Conservation (phyloP, 2,329 filamentous ascomycete genomes). For the Cadophora luteo-olivacea region DNA sequence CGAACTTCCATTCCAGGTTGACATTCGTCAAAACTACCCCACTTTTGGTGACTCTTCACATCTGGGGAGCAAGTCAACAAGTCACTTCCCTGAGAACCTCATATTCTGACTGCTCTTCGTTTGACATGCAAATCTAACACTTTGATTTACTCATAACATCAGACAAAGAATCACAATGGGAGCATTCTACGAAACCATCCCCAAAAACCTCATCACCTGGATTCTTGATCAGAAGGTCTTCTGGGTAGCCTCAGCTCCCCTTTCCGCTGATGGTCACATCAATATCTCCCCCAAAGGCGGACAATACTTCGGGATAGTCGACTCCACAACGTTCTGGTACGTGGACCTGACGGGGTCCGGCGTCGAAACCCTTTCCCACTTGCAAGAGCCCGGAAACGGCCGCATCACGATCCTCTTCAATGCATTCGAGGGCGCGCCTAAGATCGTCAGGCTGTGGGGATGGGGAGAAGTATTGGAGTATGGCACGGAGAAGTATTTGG, state of each 20-base stretch:
- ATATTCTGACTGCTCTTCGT: neutral
- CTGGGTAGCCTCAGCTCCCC: slow-evolving; percentile 33
- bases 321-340: slow-evolving; percentile 33
- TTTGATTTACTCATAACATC: too few relatives aligned
- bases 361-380: slow-evolving; percentile 32
- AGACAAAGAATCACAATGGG: too few relatives aligned
- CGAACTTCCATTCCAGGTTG: too few relatives aligned
- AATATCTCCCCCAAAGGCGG: slow-evolving; percentile 38
- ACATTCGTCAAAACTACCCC: neutral
- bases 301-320: slow-evolving; percentile 31
- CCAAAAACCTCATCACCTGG: slow-evolving; percentile 28
- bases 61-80: neutral
- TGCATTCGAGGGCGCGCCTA: slow-evolving; percentile 33
- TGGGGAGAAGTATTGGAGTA: slow-evolving; percentile 35
- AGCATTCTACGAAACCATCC: slow-evolving; percentile 36
- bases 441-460: slow-evolving; percentile 35
- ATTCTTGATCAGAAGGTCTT: slow-evolving; percentile 36
- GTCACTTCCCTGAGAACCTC: neutral
- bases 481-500: slow-evolving; percentile 26
- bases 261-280: slow-evolving; percentile 32
- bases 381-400: slow-evolving; percentile 34
- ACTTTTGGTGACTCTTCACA: slow-evolving; percentile 14
- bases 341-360: slow-evolving; percentile 36
- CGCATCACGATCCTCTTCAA: slow-evolving; percentile 35
- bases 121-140: too few relatives aligned